Conservation (phyloP, 2,329 filamentous ascomycete species). For the Ceratocystis lukuohia region DNA sequence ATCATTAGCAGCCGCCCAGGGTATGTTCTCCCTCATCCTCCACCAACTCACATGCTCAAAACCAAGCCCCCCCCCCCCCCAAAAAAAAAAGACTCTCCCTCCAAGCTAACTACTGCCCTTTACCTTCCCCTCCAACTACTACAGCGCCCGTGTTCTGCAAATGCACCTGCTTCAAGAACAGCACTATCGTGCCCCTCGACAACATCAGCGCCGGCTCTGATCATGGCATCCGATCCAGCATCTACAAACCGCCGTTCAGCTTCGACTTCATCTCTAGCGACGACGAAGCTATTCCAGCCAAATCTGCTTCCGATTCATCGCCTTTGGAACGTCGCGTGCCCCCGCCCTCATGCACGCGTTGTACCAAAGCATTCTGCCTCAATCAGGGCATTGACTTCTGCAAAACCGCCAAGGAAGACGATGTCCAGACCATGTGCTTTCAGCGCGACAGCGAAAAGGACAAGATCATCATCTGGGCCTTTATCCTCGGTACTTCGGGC, state of each 20-base stretch:
- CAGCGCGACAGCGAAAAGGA: slow-evolving; percentile 55
- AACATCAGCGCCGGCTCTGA: slow-evolving; percentile 24
- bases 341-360: slow-evolving; percentile 40
- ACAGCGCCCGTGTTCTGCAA: slow-evolving; percentile 53
- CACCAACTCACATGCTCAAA: neutral
- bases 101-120: neutral
- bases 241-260: slow-evolving; percentile 20
- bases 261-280: slow-evolving; percentile 20
- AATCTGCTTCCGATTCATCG: slow-evolving; percentile 13
- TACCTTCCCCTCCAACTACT: neutral
- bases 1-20: slow-evolving; percentile 30
- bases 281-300: slow-evolving; percentile 9
- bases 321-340: slow-evolving; percentile 24
- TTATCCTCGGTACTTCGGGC: slow-evolving; percentile 45
- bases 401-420: slow-evolving; percentile 46
- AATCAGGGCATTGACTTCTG: slow-evolving; percentile 48
- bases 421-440: slow-evolving; percentile 51
- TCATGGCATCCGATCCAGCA: slow-evolving; percentile 20
- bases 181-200: slow-evolving; percentile 49
- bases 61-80: slow-evolving; percentile 22
- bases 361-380: slow-evolving; percentile 53
- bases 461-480: slow-evolving; percentile 51
- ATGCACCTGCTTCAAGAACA: slow-evolving; percentile 57
- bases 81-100: neutral
- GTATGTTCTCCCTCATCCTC: slow-evolving; percentile 26